These are phyloP conservation scores for Lichtheimia hyalospora DNA, from an alignment of 371 early-diverging fungal species.

Conservation along the genomic window DNA sequence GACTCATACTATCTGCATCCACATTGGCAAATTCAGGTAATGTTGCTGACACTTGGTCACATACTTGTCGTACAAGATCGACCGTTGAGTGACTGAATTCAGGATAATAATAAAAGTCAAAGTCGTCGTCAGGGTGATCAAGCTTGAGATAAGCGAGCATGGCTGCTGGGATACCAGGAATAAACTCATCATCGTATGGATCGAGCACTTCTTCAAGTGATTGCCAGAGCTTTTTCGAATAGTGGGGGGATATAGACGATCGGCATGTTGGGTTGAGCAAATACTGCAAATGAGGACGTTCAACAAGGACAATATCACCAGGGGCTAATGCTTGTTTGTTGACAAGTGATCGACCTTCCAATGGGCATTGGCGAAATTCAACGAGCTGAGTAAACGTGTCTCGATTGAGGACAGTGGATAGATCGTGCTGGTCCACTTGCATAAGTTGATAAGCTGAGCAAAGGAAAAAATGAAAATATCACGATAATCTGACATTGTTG, in stretches of 20 bases:
- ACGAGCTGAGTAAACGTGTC: constrained; percentile 25
- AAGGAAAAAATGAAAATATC: neutral
- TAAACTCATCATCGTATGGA: constrained; percentile 15
- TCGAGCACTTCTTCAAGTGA: constrained; percentile 19
- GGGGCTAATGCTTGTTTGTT: constrained; percentile 24
- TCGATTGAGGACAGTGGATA: constrained; percentile 38
- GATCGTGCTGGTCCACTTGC: constrained; percentile 20
- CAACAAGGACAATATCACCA: constrained; percentile 41
- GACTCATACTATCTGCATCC: constrained; percentile 21
- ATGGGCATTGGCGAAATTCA: constrained; percentile 27
- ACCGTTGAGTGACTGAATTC: constrained; percentile 34
- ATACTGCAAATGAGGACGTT: constrained; percentile 38
- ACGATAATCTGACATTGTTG: neutral
- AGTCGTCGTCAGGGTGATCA: constrained; percentile 20
- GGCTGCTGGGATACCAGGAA: constrained; percentile 51
- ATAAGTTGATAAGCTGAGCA: neutral
- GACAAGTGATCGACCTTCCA: constrained; percentile 41
- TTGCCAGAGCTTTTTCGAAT: constrained; percentile 40
- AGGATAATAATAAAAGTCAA: constrained; percentile 49
- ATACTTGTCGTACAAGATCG: constrained; percentile 15
- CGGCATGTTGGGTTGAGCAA: constrained; percentile 37
- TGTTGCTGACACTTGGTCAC: constrained; percentile 14
- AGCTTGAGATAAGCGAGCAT: constrained; percentile 40
- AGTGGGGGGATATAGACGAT: constrained; percentile 41
- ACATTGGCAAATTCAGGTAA: constrained; percentile 26